phyloP scores from a whole-genome alignment of 345 rosid genomes.

The Rhodomyrtus tomentosa region DNA sequence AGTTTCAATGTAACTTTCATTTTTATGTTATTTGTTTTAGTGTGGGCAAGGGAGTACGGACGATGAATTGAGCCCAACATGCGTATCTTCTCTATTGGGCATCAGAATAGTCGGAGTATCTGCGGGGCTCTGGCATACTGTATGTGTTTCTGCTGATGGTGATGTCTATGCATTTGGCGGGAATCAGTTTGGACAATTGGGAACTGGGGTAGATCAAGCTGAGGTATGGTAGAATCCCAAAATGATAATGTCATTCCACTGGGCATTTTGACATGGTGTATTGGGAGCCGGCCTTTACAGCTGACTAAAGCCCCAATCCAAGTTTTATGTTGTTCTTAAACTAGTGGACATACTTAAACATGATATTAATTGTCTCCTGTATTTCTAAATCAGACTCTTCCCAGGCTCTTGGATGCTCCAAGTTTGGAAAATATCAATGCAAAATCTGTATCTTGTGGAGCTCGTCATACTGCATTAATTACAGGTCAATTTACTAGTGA shows the following conservation, averaged over 20 bases:
- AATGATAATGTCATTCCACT: neutral
- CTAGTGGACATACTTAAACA: neutral
- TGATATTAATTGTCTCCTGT: constrained; percentile 7
- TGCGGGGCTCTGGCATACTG: constrained; percentile 95
- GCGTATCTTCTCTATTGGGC: constrained; percentile 86
- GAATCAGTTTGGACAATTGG: constrained; percentile 97
- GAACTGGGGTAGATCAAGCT: constrained; percentile 92
- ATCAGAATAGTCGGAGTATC: constrained; percentile 63
- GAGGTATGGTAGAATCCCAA: constrained; percentile 41
- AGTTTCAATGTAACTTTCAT: constrained; percentile 2
- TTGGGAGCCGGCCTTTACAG: neutral
- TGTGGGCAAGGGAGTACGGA: constrained; percentile 98
- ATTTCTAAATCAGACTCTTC: constrained; percentile 54
- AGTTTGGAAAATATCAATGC: constrained; percentile 52
- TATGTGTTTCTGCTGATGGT: constrained; percentile 81
- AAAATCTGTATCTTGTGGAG: constrained; percentile 78
- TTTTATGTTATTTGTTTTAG: constrained; percentile 24
- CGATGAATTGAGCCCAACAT: constrained; percentile 80
- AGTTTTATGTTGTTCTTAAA: neutral
- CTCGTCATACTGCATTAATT: constrained; percentile 76
- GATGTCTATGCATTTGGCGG: constrained; percentile 93
- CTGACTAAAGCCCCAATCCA: neutral
- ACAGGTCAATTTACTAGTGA: constrained; percentile 34
- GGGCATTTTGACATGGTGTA: neutral
- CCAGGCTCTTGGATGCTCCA: constrained; percentile 82